Conservation (phyloP, 257 asterid genomes). For the Nicotiana benthamiana region DNA sequence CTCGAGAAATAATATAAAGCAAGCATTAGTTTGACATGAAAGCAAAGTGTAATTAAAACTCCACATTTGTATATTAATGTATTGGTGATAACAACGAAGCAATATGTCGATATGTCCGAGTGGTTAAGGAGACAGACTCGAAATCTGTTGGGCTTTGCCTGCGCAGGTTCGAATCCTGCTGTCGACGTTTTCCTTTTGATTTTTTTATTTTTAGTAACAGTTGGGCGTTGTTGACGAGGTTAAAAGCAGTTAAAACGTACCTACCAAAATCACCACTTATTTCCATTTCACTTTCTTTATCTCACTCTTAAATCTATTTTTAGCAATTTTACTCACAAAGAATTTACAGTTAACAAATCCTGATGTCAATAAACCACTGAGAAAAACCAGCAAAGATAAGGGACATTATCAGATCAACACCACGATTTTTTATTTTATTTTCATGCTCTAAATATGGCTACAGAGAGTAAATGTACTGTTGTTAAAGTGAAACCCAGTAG, state of each 20-base stretch:
- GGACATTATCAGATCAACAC: background rate
- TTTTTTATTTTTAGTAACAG: too few species aligned
- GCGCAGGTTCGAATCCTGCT: conserved; percentile 61
- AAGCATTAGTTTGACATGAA: too few species aligned
- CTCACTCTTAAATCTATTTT: background rate
- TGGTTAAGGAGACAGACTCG: conserved; percentile 62
- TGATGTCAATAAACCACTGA: background rate
- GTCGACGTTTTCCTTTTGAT: conserved; percentile 14
- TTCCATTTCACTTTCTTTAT: background rate
- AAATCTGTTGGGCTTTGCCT: conserved; percentile 58
- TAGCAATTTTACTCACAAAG: background rate
- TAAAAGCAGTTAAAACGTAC: background rate
- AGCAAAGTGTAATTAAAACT: too few species aligned
- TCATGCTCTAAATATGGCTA: background rate
- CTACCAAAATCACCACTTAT: background rate
- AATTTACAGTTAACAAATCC: background rate
- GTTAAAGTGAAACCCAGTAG: background rate
- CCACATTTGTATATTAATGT: too few species aligned
- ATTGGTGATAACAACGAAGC: too few species aligned
- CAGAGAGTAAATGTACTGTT: background rate
- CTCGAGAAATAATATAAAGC: too few species aligned
- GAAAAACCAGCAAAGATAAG: background rate
- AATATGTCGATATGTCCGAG: conserved; percentile 45
- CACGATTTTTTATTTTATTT: background rate
- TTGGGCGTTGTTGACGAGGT: too few species aligned